Base-by-base conservation (phyloP, 2,329 filamentous ascomycete species). In the Apiospora saccharicola region DNA sequence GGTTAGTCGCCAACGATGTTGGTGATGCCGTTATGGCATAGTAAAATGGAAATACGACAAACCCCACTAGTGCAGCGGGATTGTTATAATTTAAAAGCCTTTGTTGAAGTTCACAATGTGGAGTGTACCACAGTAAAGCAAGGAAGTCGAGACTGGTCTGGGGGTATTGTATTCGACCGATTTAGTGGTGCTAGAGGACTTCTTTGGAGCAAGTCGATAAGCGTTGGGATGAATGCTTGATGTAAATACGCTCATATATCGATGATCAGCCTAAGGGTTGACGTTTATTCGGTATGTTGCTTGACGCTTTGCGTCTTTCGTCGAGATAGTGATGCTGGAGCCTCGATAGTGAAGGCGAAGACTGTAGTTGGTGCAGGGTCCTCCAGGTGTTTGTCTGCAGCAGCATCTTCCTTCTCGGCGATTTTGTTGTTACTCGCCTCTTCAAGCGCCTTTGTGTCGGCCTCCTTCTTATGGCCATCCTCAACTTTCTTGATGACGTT, bases 401-500 rank as follows among this genome's bases (percentile, higher is more conserved):
- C 16, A n/a, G 16, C 30, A 47, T 72, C 71, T 77, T 82, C 51
- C 74, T 82, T 81, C 1, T 82, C 78, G n/a, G 44, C 47, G 14
- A 19, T 49, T 26, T 16, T 49, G 7, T 64, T 34, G 19, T 19
- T 64, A 22, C 57, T 24, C 34, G 57, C 30, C n/a, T 64, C 41
- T 19, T 64, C 34, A n/a, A 64, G 34, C 4, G 34, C 57, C 34
- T 64, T 64, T 19, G 3, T 64, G 34, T 41, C 34, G 47, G 70
- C 70, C 76, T 82, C 53, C 74, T 82, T 81, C 1, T 81, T 78
- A 26, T 34, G 22, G 47, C 4, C 5, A 37, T 82, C 79, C 24
- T 82, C 81, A 34, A 84, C 74, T 72, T 81, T 80, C 76, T 84
- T 83, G 41, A 87, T 77, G 0, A 84, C 81, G 43, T 85, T 85